Percentiles rank a stretch among this genome's conserved stretches.
These are phyloP conservation scores for Colletotrichum cereale DNA, from an alignment of 2,329 filamentous ascomycete genomes.

Conservation along the genomic window DNA sequence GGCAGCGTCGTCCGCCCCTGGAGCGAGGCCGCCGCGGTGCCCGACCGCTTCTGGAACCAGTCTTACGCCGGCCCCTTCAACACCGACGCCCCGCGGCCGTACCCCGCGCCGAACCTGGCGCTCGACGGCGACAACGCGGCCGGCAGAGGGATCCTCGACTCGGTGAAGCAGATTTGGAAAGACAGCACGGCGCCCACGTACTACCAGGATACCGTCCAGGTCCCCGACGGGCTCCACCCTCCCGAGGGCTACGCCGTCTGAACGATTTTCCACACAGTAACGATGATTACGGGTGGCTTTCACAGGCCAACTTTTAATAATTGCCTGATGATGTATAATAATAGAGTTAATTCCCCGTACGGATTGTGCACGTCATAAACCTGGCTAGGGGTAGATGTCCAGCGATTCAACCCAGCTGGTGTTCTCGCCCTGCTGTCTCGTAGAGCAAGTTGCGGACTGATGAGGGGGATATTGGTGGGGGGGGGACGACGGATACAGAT, in stretches of 20 bases:
- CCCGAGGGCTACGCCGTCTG: constrained; percentile 52
- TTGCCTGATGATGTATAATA: too few relatives aligned
- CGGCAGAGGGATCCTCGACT: constrained; percentile 52
- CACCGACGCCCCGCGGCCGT: constrained; percentile 50
- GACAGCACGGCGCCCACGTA: constrained; percentile 55
- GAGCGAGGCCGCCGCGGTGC: constrained; percentile 50
- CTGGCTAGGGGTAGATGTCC: too few relatives aligned
- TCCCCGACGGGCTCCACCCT: constrained; percentile 58
- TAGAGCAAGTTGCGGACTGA: too few relatives aligned
- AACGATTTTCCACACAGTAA: too few relatives aligned
- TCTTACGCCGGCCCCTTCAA: constrained; percentile 67
- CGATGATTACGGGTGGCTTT: too few relatives aligned
- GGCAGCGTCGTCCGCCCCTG: constrained; percentile 63
- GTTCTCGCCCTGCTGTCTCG: too few relatives aligned
- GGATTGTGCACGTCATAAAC: too few relatives aligned
- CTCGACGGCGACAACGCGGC: constrained; percentile 46
- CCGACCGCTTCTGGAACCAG: constrained; percentile 62
- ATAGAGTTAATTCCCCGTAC: too few relatives aligned
- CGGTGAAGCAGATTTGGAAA: constrained; percentile 54
- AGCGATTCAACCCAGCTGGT: too few relatives aligned
- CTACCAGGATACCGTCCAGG: constrained; percentile 55
- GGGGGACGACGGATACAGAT: too few relatives aligned
- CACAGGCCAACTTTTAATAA: too few relatives aligned
- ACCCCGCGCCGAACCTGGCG: constrained; percentile 56
- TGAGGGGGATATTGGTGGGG: too few relatives aligned